phyloP scores from a whole-genome alignment of 495 filamentous ascomycete genomes.

The Pyrenopolyporus hunteri region DNA sequence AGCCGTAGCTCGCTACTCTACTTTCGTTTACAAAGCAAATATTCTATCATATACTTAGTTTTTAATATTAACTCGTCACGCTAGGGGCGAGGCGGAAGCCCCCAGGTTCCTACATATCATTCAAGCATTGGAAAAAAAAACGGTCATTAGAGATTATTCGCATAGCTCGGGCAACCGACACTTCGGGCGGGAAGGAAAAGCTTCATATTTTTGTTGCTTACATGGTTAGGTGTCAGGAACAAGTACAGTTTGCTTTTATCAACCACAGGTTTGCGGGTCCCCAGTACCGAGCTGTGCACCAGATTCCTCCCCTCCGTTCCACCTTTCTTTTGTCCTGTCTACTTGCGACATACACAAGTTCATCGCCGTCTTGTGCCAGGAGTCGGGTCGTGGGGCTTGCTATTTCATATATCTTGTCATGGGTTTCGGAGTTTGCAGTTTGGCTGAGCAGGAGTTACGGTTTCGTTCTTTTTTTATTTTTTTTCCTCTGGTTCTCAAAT shows the following conservation, averaged over 20 bases:
- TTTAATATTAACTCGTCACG: conserved; percentile 35
- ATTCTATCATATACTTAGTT: conserved; percentile 30
- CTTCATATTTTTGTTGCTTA: conserved; percentile 32
- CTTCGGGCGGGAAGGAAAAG: conserved; percentile 35
- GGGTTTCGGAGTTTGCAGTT: conserved; percentile 14
- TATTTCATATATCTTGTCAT: conserved; percentile 9
- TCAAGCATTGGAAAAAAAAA: conserved; percentile 40
- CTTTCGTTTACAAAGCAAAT: conserved; percentile 38
- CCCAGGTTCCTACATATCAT: conserved; percentile 24
- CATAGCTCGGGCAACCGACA: conserved; percentile 48
- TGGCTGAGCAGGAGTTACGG: conserved; percentile 20
- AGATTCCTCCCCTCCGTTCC: conserved; percentile 33
- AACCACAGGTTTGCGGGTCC: conserved; percentile 30
- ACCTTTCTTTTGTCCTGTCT: conserved; percentile 33
- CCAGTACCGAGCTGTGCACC: conserved; percentile 36
- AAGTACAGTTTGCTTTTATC: conserved; percentile 35
- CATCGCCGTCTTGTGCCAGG: conserved; percentile 9
- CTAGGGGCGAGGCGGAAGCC: conserved; percentile 14
- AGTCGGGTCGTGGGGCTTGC: conserved; percentile 15
- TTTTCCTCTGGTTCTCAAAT: too few relatives aligned
- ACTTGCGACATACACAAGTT: conserved; percentile 23
- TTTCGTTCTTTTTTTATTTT: conserved; percentile 9
- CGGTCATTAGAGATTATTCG: conserved; percentile 42
- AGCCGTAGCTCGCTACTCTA: conserved; percentile 21
- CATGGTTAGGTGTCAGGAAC: conserved; percentile 38